Percentiles rank a stretch among this genome's conserved stretches.
phyloP scores from a whole-genome alignment of 192 early-diverging fungal species.

The Mortierella hygrophila region DNA sequence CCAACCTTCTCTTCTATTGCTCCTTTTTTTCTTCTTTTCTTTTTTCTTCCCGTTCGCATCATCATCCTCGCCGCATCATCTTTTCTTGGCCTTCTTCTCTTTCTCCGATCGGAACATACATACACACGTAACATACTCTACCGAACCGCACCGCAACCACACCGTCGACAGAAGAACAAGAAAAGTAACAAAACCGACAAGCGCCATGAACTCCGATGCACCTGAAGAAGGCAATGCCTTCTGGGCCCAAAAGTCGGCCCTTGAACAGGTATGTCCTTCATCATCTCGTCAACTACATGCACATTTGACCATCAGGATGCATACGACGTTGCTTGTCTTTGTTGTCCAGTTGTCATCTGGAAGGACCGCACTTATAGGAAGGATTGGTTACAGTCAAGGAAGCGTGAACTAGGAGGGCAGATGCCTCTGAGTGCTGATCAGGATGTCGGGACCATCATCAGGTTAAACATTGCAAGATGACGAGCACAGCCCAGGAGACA shows the following conservation, averaged over 20 bases:
- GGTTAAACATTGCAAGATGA: neutral
- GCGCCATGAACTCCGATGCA: constrained; percentile 39
- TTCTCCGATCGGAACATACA: neutral
- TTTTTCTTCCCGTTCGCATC: neutral
- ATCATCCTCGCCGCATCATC: constrained; percentile 14
- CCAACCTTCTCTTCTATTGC: neutral
- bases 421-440: neutral
- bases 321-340: neutral
- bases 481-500: neutral
- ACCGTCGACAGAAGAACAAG: neutral
- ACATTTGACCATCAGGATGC: neutral
- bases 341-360: neutral
- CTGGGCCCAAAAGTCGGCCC: constrained; percentile 43
- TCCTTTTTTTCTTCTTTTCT: neutral
- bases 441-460: neutral
- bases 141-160: neutral
- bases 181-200: neutral
- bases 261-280: constrained; percentile 39
- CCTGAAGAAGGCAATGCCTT: constrained; percentile 54
- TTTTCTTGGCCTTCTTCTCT: neutral
- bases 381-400: neutral
- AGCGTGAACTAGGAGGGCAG: neutral
- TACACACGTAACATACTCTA: neutral
- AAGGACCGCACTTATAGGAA: neutral
- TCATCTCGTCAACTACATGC: neutral